Conservation (phyloP, 176 grass and related monocot species). For the Zoysia japonica region DNA sequence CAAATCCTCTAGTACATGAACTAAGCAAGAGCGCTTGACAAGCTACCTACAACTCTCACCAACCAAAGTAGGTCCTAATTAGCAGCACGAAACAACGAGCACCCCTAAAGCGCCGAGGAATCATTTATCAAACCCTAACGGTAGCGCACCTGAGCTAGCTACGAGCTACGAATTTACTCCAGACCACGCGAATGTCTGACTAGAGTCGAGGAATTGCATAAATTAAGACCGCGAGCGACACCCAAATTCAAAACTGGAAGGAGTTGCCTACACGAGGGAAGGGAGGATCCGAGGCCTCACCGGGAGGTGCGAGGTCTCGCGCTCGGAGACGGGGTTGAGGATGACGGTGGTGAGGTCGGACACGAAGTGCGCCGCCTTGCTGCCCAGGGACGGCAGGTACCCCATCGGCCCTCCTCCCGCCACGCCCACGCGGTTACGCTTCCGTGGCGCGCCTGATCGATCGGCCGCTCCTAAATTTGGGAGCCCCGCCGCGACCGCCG, state of each 20-base stretch:
- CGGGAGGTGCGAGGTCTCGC: conserved; percentile 62
- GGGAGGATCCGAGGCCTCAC: conserved; percentile 54
- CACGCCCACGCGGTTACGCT: conserved; percentile 2
- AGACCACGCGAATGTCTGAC: neutral
- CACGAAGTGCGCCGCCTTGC: conserved; percentile 92
- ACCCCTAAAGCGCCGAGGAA: conserved; percentile 5
- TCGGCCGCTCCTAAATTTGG: conserved; percentile 18
- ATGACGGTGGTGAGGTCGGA: conserved; percentile 97
- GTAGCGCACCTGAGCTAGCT: neutral
- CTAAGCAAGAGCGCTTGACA: neutral
- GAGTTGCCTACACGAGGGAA: neutral
- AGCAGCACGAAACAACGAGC: neutral
- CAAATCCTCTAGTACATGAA: neutral
- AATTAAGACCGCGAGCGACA: conserved; percentile 7
- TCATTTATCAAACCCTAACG: conserved; percentile 24
- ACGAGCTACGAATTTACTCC: conserved; percentile 14
- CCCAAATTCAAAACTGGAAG: neutral
- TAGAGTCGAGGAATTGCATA: neutral
- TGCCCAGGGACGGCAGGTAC: conserved; percentile 82
- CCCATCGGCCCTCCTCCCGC: conserved; percentile 54
- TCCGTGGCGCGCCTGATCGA: neutral
- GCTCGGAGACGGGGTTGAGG: conserved; percentile 93
- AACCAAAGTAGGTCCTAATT: conserved; percentile 14
- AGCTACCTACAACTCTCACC: neutral
- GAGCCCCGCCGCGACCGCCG: conserved; percentile 8